A percentile compares a stretch with the other conserved stretches of the same genome.
These are phyloP conservation scores for Cryphonectria radicalis DNA, from an alignment of 2,329 filamentous ascomycete species.

Conservation along the genomic window DNA sequence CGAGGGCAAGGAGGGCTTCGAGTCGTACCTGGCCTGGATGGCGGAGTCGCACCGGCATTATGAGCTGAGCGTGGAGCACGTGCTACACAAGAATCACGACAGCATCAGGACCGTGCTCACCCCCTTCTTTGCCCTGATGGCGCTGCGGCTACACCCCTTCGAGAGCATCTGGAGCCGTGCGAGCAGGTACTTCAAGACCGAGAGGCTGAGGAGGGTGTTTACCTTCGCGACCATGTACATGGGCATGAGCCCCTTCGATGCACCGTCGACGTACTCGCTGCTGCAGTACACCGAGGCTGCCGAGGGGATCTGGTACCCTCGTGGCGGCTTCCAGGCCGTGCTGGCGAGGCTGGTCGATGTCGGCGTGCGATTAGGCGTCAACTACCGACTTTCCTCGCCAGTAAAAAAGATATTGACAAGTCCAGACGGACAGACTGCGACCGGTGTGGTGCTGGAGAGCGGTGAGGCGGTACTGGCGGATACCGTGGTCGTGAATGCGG, in stretches of 20 bases:
- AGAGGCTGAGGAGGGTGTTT: conserved; percentile 70
- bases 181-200: conserved; percentile 70
- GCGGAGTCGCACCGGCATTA: conserved; percentile 72
- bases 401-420: conserved; percentile 60
- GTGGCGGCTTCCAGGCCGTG: conserved; percentile 71
- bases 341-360: conserved; percentile 67
- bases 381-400: conserved; percentile 63
- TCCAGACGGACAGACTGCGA: conserved; percentile 54
- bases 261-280: conserved; percentile 73
- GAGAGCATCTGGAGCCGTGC: conserved; percentile 71
- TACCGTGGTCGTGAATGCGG: conserved; percentile 72
- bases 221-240: conserved; percentile 84
- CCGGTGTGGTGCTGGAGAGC: conserved; percentile 61
- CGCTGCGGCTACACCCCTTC: conserved; percentile 69
- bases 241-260: conserved; percentile 79
- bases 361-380: conserved; percentile 63
- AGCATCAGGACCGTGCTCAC: conserved; percentile 60
- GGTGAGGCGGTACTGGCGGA: conserved; percentile 66
- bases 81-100: conserved; percentile 71
- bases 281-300: conserved; percentile 77
- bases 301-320: conserved; percentile 77
- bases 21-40: conserved; percentile 69
- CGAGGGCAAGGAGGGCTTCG: conserved; percentile 73
- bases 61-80: conserved; percentile 67
- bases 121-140: conserved; percentile 60